Evolutionary conservation across 2,329 filamentous ascomycete species (phyloP).

Genomic region (Rhexocercosporidium sp.): DNA sequence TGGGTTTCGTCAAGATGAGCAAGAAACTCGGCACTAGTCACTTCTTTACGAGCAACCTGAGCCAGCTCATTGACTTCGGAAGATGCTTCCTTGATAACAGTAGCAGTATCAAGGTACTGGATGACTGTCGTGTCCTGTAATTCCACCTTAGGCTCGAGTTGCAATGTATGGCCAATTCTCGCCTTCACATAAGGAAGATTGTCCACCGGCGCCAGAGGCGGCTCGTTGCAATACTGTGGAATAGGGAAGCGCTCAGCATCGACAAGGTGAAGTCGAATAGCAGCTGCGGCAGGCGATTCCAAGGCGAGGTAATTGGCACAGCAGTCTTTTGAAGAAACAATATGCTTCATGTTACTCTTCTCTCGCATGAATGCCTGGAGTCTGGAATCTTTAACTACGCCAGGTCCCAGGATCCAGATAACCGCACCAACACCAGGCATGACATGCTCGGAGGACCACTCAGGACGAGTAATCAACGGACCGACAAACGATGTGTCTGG

Average conservation of each 20-base stretch:
- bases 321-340: conserved; percentile 76
- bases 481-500: conserved; percentile 74
- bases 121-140: conserved; percentile 52
- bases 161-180: conserved; percentile 32
- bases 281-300: conserved; percentile 67
- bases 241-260: conserved; percentile 76
- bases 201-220: conserved; percentile 14
- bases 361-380: conserved; percentile 73
- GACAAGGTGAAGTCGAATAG: conserved; percentile 72
- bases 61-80: conserved; percentile 60
- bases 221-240: conserved; percentile 65
- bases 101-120: conserved; percentile 54
- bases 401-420: conserved; percentile 81
- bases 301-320: conserved; percentile 78
- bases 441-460: conserved; percentile 70
- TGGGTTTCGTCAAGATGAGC: conserved; percentile 57
- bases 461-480: conserved; percentile 69
- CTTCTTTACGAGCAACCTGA: conserved; percentile 47
- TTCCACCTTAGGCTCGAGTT: conserved; percentile 38
- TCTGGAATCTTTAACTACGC: conserved; percentile 64
- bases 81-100: conserved; percentile 47
- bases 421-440: conserved; percentile 71
- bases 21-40: conserved; percentile 52
- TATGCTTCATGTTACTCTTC: conserved; percentile 68
- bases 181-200: conserved; percentile 31